Evolutionary conservation across 768 basidiomycete genomes (phyloP).

Genomic region (Amanita pallidorosea): DNA sequence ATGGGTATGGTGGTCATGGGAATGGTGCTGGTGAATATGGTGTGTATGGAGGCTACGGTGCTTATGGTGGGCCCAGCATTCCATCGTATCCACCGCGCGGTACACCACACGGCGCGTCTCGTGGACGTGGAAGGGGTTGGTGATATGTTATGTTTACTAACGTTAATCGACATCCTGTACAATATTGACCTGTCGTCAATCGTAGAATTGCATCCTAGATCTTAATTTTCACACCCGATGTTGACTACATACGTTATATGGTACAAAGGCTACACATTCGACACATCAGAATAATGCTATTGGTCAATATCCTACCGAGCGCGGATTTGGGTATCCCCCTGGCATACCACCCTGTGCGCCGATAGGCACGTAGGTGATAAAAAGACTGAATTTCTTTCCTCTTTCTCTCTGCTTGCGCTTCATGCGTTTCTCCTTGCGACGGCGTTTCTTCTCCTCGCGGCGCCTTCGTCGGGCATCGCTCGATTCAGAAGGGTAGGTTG

Average conservation of each 20-base stretch:
- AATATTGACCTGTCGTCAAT: neutral
- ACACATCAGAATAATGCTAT: neutral
- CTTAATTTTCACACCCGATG: neutral
- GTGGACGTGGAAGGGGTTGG: conserved; percentile 45
- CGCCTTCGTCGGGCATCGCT: conserved; percentile 39
- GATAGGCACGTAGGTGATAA: conserved; percentile 37
- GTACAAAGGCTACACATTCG: neutral
- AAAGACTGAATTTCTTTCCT: conserved; percentile 55
- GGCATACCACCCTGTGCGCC: conserved; percentile 13
- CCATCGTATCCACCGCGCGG: conserved; percentile 3
- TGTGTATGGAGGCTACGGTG: conserved; percentile 17
- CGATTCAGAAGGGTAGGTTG: neutral
- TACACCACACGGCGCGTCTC: conserved; percentile 10
- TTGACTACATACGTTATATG: neutral
- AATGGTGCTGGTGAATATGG: conserved; percentile 17
- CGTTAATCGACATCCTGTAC: neutral
- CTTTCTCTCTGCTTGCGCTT: conserved; percentile 47
- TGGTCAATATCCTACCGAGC: conserved; percentile 8
- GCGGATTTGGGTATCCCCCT: conserved; percentile 11
- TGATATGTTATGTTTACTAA: conserved; percentile 10
- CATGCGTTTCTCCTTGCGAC: conserved; percentile 53
- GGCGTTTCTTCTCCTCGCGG: conserved; percentile 45
- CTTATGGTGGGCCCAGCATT: conserved; percentile 19
- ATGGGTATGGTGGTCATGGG: conserved; percentile 21
- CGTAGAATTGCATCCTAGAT: too few relatives aligned